Evolutionary conservation across 2,329 filamentous ascomycete genomes (phyloP).

Genomic region (Sporothrix pallida): DNA sequence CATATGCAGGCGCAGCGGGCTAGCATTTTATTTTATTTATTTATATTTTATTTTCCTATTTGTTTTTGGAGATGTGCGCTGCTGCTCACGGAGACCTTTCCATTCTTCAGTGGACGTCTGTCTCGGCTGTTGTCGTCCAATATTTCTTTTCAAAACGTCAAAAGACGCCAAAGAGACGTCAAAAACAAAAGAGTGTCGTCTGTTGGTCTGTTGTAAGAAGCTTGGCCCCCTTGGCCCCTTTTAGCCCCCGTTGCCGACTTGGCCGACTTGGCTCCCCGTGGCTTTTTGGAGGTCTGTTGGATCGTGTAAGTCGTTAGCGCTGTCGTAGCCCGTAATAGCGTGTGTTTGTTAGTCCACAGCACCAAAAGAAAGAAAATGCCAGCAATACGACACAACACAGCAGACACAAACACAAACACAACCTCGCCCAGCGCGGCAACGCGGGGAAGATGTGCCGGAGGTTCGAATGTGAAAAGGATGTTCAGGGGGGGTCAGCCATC

Average conservation of each 20-base stretch:
- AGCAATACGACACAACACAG: too few species aligned
- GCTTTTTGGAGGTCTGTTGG: not conserved
- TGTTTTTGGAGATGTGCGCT: not conserved
- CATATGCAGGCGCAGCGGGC: constrained; percentile 11
- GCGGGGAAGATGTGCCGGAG: not conserved
- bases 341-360: too few species aligned
- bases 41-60: not conserved
- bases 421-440: not conserved
- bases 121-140: constrained; percentile 8
- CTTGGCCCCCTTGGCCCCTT: not conserved
- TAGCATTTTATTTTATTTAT: not conserved
- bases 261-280: not conserved
- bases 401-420: not conserved
- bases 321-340: not conserved
- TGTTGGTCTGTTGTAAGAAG: constrained; percentile 4
- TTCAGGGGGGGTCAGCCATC: not conserved
- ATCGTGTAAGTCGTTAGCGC: constrained; percentile 12
- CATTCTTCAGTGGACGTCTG: not conserved
- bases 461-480: not conserved
- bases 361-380: too few species aligned
- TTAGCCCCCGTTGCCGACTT: not conserved
- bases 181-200: not conserved
- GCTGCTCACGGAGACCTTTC: not conserved
- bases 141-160: not conserved
- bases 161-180: too few species aligned